Percentiles rank a stretch among this genome's conserved stretches.
Evolutionary conservation across 1,284 basidiomycete species (phyloP).

Genomic region (Moesziomyces parantarcticus): DNA sequence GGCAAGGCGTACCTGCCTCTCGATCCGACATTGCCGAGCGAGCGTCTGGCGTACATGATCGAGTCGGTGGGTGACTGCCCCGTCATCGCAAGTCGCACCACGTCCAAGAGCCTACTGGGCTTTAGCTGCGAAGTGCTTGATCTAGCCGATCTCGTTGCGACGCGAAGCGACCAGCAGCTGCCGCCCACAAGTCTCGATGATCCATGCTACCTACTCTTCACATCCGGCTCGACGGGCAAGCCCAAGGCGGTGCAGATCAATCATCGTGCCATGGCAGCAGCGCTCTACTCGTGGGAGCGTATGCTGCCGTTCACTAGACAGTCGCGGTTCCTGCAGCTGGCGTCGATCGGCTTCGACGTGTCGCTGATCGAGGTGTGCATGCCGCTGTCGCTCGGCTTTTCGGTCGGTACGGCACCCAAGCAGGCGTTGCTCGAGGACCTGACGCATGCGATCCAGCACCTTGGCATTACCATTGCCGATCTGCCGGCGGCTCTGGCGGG

Average conservation of each 20-base stretch:
- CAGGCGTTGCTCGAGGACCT: conserved; percentile 61
- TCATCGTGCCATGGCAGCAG: conserved; percentile 61
- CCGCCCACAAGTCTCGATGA: conserved; percentile 32
- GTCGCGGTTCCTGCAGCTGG: conserved; percentile 63
- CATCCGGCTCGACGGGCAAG: conserved; percentile 62
- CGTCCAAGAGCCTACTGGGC: conserved; percentile 9
- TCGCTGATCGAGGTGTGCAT: conserved; percentile 66
- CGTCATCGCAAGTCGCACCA: conserved; percentile 27
- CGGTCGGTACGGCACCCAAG: conserved; percentile 62
- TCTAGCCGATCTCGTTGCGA: conserved; percentile 15
- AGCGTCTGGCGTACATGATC: conserved; percentile 62
- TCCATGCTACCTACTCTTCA: conserved; percentile 63
- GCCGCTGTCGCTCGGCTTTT: conserved; percentile 61
- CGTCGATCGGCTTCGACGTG: conserved; percentile 65
- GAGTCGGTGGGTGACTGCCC: conserved; percentile 43
- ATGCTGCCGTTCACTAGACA: conserved; percentile 53
- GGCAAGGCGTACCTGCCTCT: conserved; percentile 62
- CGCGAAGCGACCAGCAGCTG: background rate
- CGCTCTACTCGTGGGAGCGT: conserved; percentile 60
- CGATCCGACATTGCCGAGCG: conserved; percentile 59
- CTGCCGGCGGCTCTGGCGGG: conserved; percentile 63
- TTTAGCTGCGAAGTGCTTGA: conserved; percentile 35
- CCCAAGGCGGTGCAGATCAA: conserved; percentile 64
- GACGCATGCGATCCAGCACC: conserved; percentile 48
- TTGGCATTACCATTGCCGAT: conserved; percentile 63